phyloP scores from a whole-genome alignment of 2,329 filamentous ascomycete genomes.

The Talaromyces funiculosus region DNA sequence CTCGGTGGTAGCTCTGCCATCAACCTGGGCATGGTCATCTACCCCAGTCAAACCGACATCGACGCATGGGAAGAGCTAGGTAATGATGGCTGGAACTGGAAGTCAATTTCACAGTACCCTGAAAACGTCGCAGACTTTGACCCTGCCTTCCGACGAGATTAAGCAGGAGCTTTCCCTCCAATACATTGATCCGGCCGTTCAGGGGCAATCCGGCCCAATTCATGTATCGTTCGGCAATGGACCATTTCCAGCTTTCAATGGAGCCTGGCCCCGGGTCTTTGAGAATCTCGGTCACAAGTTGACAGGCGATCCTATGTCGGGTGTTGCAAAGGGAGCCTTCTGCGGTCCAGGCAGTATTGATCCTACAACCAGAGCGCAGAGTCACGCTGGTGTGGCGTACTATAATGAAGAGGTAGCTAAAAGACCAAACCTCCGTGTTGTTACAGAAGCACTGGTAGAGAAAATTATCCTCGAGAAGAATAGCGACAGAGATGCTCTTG shows the following conservation, averaged over 20 bases:
- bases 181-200: neutral
- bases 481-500: conserved; percentile 16
- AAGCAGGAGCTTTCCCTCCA: neutral
- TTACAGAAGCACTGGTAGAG: conserved; percentile 17
- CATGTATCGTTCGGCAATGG: conserved; percentile 2
- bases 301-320: conserved; percentile 26
- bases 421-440: conserved; percentile 16
- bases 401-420: conserved; percentile 14
- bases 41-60: conserved; percentile 20
- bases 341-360: conserved; percentile 15
- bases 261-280: conserved; percentile 18
- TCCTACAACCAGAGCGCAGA: conserved; percentile 15
- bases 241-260: conserved; percentile 15
- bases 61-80: conserved; percentile 39
- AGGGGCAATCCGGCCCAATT: neutral
- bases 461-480: conserved; percentile 9
- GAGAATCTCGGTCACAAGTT: conserved; percentile 5
- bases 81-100: conserved; percentile 34
- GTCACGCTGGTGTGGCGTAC: conserved; percentile 14
- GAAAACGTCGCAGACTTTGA: conserved; percentile 32
- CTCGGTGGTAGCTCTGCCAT: conserved; percentile 28
- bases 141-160: conserved; percentile 15
- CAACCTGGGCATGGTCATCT: conserved; percentile 23
- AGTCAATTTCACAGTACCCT: conserved; percentile 31
- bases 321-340: conserved; percentile 28